Evolutionary conservation across 1,284 basidiomycete genomes (phyloP).

Genomic region (Trichosporon faecale): DNA sequence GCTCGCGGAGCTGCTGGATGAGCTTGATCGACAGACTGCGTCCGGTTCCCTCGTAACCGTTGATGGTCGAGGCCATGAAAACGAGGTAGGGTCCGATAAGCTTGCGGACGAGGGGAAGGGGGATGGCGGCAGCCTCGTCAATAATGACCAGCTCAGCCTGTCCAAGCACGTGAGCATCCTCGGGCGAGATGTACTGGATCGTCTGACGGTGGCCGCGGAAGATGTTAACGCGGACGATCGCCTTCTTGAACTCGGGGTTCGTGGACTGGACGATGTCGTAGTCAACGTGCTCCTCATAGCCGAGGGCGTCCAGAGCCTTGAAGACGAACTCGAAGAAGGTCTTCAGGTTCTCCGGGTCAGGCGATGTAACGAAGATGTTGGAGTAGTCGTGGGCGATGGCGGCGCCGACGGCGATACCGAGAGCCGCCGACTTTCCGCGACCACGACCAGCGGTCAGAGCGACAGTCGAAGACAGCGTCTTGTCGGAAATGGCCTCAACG

Average conservation of each 20-base stretch:
- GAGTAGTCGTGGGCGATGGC: conserved; percentile 93
- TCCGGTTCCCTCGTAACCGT: conserved; percentile 98
- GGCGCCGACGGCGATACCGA: conserved; percentile 89
- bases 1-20: conserved; percentile 92
- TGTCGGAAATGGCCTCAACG: conserved; percentile 85
- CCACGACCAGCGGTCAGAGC: conserved; percentile 92
- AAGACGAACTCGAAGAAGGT: conserved; percentile 98
- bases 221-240: conserved; percentile 92
- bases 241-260: conserved; percentile 90
- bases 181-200: conserved; percentile 96
- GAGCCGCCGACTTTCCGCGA: conserved; percentile 92
- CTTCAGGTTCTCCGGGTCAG: conserved; percentile 95
- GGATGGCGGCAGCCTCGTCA: conserved; percentile 97
- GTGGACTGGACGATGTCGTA: conserved; percentile 94
- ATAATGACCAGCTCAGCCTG: conserved; percentile 98
- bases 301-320: conserved; percentile 90
- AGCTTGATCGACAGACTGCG: conserved; percentile 96
- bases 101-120: conserved; percentile 88
- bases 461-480: conserved; percentile 90
- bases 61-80: conserved; percentile 97
- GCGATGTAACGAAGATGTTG: conserved; percentile 98
- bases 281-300: conserved; percentile 96
- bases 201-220: conserved; percentile 92
- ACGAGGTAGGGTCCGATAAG: conserved; percentile 97
- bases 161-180: conserved; percentile 94